Evolutionary conservation across 108 stramenopile genomes (phyloP).

Genomic region (Mayamaea pseudoterrestris): DNA sequence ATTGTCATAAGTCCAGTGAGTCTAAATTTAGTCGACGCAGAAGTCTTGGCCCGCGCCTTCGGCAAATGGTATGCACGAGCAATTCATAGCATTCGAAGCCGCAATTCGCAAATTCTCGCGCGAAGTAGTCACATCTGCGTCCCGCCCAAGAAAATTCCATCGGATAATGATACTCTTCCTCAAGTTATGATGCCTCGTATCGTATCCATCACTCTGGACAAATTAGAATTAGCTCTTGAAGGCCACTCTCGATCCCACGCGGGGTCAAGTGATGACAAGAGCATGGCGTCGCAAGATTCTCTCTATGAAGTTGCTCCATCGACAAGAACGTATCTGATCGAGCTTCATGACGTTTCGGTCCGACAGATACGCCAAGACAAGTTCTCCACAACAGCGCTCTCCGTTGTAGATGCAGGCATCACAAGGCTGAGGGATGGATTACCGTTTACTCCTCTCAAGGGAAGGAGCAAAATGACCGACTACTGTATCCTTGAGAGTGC

Average conservation of each 20-base stretch:
- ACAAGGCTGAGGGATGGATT: constrained; percentile 24
- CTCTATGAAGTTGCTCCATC: constrained; percentile 11
- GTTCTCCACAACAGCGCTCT: constrained; percentile 13
- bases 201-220: constrained; percentile 33
- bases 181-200: constrained; percentile 6
- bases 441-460: constrained; percentile 24
- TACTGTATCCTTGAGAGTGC: too few species aligned
- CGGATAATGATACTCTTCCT: neutral
- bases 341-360: constrained; percentile 17
- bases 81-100: constrained; percentile 13
- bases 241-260: constrained; percentile 33
- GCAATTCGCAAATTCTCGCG: too few species aligned
- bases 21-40: constrained; percentile 64
- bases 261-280: constrained; percentile 19
- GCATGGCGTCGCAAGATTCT: constrained; percentile 22
- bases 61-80: constrained; percentile 46
- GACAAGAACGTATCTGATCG: constrained; percentile 36
- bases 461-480: too few species aligned
- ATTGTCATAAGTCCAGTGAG: constrained; percentile 35
- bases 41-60: constrained; percentile 35
- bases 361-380: constrained; percentile 9
- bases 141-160: neutral
- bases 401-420: constrained; percentile 28
- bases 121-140: too few species aligned
- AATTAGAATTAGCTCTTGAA: constrained; percentile 60